Base-by-base conservation (phyloP, 352 stramenopile genomes). In the Globisporangium iwayamae region DNA sequence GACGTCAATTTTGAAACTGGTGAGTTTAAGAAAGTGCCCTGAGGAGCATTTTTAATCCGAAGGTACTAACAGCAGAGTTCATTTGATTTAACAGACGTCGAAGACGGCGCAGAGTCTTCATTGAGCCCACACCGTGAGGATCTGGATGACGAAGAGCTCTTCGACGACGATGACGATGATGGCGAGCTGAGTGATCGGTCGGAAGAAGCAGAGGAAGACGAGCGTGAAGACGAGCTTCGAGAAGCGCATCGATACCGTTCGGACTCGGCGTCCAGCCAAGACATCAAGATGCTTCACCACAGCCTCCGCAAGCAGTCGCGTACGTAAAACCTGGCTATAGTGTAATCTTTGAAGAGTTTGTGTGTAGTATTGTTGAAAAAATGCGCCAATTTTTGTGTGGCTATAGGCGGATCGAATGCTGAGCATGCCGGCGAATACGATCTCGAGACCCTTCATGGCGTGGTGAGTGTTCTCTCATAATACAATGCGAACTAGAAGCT, bases 1-100 rank as follows among this genome's bases (percentile, higher is more conserved):
- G 83, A 90, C 62, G 71, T 91, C 25, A 81, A 75, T 36, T 75
- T 89, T 58, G 78, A 88, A 63, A 78, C 78, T 32, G 82, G 82
- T 85, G 18, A 39, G 61, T 4, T 54, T 20, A 6, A 6, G 22
- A 28, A 28, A 10, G 52, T 14, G 32, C 20, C 10, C 32, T n/a
- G 6, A 16, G 8, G 14, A 4, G 16, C 43, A 18, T 56, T 2
- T 16, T 28, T 54, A 18, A 28, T 28, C 18, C 47, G 20, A 5
- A 8, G 22, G 5, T 38, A 39, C 46, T 63, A 16, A 65, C 22
- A 36, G 20, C 36, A 28, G 10, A 30, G 4, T 32, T 56, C 14
- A 51, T 39, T 9, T 46, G 16, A 22, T 6, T 13, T 2, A 55
- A 56, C 50, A 75, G 81, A 90, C 62, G 39, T 68, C 18, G 64